Evolutionary conservation across 768 basidiomycete genomes (phyloP).

Genomic region (Udeniomyces megalosporus): DNA sequence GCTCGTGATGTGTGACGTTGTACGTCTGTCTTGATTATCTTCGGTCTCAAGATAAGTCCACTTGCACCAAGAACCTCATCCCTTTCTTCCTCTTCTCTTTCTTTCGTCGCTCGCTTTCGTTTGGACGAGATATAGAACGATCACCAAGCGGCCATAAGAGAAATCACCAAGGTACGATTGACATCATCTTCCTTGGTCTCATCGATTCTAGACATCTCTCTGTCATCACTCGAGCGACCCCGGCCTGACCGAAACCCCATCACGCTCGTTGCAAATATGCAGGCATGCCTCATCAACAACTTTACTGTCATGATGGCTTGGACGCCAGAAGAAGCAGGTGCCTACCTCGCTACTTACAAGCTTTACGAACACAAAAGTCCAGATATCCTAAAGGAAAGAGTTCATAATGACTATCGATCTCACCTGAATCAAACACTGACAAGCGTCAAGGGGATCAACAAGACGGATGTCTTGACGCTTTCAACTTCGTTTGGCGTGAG

Average conservation of each 20-base stretch:
- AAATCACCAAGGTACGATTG: constrained; percentile 74
- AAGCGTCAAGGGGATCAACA: constrained; percentile 82
- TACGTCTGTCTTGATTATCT: constrained; percentile 33
- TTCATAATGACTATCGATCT: constrained; percentile 73
- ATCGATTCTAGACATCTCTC: too few species aligned
- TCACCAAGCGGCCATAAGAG: constrained; percentile 77
- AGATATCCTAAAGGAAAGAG: constrained; percentile 81
- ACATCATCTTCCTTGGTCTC: too few species aligned
- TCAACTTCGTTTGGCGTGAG: constrained; percentile 79
- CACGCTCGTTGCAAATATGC: not conserved
- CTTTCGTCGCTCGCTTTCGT: too few species aligned
- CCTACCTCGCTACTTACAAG: constrained; percentile 80
- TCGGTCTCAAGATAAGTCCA: too few species aligned
- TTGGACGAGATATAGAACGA: constrained; percentile 44
- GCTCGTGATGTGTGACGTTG: constrained; percentile 80
- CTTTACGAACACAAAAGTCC: constrained; percentile 87
- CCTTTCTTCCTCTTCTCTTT: too few species aligned
- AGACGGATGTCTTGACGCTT: constrained; percentile 89
- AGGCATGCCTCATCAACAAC: constrained; percentile 80
- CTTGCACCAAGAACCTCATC: too few species aligned
- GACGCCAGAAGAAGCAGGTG: constrained; percentile 83
- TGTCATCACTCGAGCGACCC: too few species aligned
- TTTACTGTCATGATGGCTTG: constrained; percentile 85
- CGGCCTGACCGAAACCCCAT: not conserved
- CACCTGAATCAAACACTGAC: constrained; percentile 70